Evolutionary conservation across 257 asterid genomes (phyloP), one percentile per base, ranked within the genome.

Genomic region (Primulina huaijiensis): DNA sequence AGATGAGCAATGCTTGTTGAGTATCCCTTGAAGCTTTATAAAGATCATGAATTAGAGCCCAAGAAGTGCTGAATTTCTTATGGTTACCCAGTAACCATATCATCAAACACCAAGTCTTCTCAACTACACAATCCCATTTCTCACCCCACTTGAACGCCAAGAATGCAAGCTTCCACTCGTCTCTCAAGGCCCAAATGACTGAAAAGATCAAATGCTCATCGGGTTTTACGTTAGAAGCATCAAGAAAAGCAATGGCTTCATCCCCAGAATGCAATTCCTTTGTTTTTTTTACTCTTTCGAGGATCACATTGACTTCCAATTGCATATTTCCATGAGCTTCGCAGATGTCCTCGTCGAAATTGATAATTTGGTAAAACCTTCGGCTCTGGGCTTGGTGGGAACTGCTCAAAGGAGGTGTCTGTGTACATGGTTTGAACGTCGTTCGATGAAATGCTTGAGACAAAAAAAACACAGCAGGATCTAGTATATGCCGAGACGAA

Each of bases 31-130:
- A 87, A 61, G 59, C 71, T 31, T 71, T 80, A 69, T 76, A 73
- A 62, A 87, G 83, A 72, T 84, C 95, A 23, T 81, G 85, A 75
- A 90, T 82, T 46, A 93, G 70, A 65, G 96, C 80, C 99, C 97
- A 93, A 58, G 96, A 97, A 74, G 90, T 89, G 65, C 94, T 81
- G 83, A 90, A 93, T 83, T 90, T 93, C 40, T 67, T 70, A 72
- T 87, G 94, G 69, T 89, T 89, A 33, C 96, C 97, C 83, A 93
- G 72, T 27, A 93, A 70, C 99, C 97, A 90, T 72, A 88, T 80
- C 87, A 89, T 82, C 89, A 89, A 82, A 79, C 89, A 82, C 91
- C 94, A 76, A 33, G 76, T 82, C 75, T 76, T 87, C 65, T 89
- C 89, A 1, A 7, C 79, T 58, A 81, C 61, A 25, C 92, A 86